Base-by-base conservation (phyloP, 2,329 filamentous ascomycete genomes). In the Dendryphion nanum region DNA sequence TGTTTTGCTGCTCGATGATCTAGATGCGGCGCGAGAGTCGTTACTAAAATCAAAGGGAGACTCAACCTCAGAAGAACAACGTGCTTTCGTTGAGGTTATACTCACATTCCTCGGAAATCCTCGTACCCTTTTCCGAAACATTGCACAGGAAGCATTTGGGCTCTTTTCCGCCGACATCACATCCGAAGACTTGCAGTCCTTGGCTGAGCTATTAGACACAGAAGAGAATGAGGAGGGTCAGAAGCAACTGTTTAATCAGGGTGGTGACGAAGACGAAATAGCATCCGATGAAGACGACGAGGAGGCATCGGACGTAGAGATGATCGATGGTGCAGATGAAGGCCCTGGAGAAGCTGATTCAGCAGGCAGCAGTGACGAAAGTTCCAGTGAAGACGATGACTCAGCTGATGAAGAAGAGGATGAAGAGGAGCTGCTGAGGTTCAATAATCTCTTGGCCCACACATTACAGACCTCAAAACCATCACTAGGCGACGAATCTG, bases 71-170 rank as follows among this genome's bases (percentile, higher is more conserved):
- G 50, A 59, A 20, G 54, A 47, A 7, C 52, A 55, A 17, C 51
- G 63, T 37, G 50, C 55, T 4, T 85, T 88, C 0, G 82, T 96
- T 2, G 93, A 97, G 57, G 86, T 97, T 35, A 68, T 98, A 6
- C 73, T 97, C n/a, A 87, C 88, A 36, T 89, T 97, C 69, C 79
- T 94, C 2, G 87, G 89, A 0, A 88, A 89, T 45, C 86, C 85
- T 3, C 95, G 90, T 2, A 81, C 83, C 7, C 73, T 97, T 35
- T 86, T 95, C 71, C 81, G 89, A 19, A 88, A 90, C 53, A 83
- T 94, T 37, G 88, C 89, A 5, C 83, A 91, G 59, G 86, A 93
- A 55, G 89, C 95, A 0, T 97, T 97, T 60, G 79, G 83, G 17
- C 82, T 84, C 1, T 95, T 95, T 61, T 85, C 87, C 3, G 70